A percentile compares a stretch with the other conserved stretches of the same genome.
phyloP scores from a whole-genome alignment of 495 filamentous ascomycete species.

The Penicillium herquei region DNA sequence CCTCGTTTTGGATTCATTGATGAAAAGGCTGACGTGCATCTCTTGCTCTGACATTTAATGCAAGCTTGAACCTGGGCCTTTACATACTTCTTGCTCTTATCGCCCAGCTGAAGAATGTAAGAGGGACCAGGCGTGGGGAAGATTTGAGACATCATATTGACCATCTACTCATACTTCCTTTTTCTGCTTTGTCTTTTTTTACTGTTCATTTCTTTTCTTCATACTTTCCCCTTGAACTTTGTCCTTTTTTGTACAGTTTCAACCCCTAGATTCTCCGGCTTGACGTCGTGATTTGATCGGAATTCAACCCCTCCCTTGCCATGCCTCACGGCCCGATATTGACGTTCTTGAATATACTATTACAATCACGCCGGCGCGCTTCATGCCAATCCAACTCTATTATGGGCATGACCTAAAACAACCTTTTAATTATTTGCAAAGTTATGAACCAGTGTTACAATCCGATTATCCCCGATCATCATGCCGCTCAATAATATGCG shows the following conservation, averaged over 20 bases:
- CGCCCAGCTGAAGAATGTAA: slow-evolving; percentile 6
- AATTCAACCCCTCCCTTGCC: slow-evolving; percentile 23
- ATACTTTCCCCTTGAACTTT: background rate
- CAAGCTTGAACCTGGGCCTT: slow-evolving; percentile 2
- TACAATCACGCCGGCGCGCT: slow-evolving; percentile 6
- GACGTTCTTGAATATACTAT: slow-evolving; percentile 11
- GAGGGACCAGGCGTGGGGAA: slow-evolving; percentile 18
- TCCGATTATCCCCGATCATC: slow-evolving; percentile 17
- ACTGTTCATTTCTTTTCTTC: slow-evolving; percentile 1
- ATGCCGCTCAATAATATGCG: slow-evolving; percentile 35
- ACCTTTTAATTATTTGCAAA: slow-evolving; percentile 9
- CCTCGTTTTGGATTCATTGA: slow-evolving; percentile 8
- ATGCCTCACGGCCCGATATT: slow-evolving; percentile 20
- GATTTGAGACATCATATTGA: slow-evolving; percentile 24
- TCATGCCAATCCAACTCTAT: slow-evolving; percentile 18
- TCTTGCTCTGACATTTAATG: slow-evolving; percentile 1
- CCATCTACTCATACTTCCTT: background rate
- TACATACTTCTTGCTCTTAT: slow-evolving; percentile 11
- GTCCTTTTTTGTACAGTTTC: background rate
- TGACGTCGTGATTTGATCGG: slow-evolving; percentile 17
- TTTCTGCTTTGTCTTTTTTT: background rate
- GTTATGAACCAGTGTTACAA: slow-evolving; percentile 14
- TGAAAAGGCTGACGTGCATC: slow-evolving; percentile 17
- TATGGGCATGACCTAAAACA: slow-evolving; percentile 19
- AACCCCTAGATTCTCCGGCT: slow-evolving; percentile 25